Evolutionary conservation across 768 basidiomycete species (phyloP), one percentile per base, ranked within the genome.

Genomic region (Termitomyces sp.): DNA sequence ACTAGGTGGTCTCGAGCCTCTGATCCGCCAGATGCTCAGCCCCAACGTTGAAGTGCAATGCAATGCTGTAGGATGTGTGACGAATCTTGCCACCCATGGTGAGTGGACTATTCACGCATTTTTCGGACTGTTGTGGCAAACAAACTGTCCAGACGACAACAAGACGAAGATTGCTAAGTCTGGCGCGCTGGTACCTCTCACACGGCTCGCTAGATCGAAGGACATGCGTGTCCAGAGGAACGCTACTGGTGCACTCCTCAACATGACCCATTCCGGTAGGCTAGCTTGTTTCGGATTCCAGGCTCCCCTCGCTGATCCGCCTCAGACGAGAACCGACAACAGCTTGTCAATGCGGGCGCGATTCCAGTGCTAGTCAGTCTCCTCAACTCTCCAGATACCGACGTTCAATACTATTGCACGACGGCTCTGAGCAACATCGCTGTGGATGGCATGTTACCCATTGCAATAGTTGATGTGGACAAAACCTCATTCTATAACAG

Each of bases 161-260:
- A 99, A 99, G 82, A 97, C 94, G 51, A 97, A 96, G 82, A 99
- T 99, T 56, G 97, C 97, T 40, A 98, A 98, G 81, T 97, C 95
- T 10, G 97, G 97, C 46, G 97, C 97, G n/a, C 80, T 99, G 55
- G 93, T 97, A 22, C 97, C 97, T 24, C 84, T 99, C 37, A 98
- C 97, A 44, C 84, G 97, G 50, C 82, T 99, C 43, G 97, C 97
- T 33, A 87, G 93, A 62, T 97, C 94, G 24, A 98, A 98, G 76
- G 97, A 99, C 71, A 98, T 99, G 96, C 85, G 97, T 12, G 97
- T 99, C 4, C 97, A 99, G 73, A 84, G 97, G 60, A 99, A 99
- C 69, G 97, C 97, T 12, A 99, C 97, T 2, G 97, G 97, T 8
- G 97, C 97, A 40, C 77, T 99, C 57, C 80, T 99, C 36, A 99